These are phyloP conservation scores for Salix arbutifolia DNA, from an alignment of 345 rosid genomes.

Conservation along the genomic window DNA sequence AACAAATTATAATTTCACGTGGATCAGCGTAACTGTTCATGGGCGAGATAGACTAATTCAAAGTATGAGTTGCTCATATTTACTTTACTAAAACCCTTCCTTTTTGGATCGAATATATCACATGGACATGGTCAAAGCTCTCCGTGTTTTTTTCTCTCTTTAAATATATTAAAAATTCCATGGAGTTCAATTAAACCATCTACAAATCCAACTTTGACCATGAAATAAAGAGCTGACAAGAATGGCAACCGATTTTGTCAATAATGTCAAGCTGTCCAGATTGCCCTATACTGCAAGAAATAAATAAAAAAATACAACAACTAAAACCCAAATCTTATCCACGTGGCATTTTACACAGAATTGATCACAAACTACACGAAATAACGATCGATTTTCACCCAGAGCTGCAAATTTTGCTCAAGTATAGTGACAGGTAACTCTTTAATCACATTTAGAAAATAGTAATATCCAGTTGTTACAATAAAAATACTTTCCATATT, in stretches of 20 bases:
- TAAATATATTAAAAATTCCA: too few species aligned
- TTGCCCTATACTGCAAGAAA: background rate
- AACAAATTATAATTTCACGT: background rate
- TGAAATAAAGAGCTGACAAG: background rate
- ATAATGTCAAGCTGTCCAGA: background rate
- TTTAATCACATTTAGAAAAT: too few species aligned
- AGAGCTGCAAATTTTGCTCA: too few species aligned
- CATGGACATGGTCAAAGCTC: background rate
- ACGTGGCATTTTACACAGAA: too few species aligned
- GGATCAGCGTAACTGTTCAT: too few species aligned
- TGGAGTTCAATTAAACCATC: background rate
- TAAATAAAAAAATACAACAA: background rate
- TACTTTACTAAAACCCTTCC: background rate
- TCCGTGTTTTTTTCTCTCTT: background rate
- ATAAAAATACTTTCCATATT: background rate
- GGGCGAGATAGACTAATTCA: background rate
- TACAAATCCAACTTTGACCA: background rate
- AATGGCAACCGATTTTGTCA: background rate
- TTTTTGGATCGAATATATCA: background rate
- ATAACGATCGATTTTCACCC: too few species aligned
- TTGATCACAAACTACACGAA: too few species aligned
- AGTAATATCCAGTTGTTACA: too few species aligned
- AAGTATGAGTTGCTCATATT: too few species aligned
- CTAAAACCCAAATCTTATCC: background rate
- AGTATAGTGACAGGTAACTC: too few species aligned